phyloP scores from a whole-genome alignment of 257 asterid species.

The Forsythia viridissima region DNA sequence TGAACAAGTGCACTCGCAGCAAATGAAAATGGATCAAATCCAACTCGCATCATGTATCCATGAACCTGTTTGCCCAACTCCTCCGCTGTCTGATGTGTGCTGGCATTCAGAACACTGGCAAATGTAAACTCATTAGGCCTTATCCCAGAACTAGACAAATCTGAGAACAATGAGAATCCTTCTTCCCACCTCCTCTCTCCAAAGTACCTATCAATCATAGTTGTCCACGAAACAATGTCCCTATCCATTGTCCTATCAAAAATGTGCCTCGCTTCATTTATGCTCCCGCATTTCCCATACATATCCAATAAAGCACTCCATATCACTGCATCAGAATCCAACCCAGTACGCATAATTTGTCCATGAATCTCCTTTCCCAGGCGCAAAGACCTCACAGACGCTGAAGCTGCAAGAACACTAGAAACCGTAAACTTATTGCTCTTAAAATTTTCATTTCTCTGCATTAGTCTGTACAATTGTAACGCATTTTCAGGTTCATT shows the following conservation, averaged over 20 bases:
- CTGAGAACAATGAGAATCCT: conserved; percentile 55
- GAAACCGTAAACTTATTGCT: conserved; percentile 62
- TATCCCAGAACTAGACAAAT: conserved; percentile 43
- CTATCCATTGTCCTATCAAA: conserved; percentile 60
- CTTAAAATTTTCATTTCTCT: conserved; percentile 27
- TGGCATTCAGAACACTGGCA: conserved; percentile 63
- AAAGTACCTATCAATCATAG: conserved; percentile 76
- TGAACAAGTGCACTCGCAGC: conserved; percentile 80
- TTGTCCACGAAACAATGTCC: conserved; percentile 74
- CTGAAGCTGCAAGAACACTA: conserved; percentile 75
- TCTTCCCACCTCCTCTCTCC: conserved; percentile 70
- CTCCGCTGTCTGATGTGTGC: conserved; percentile 59
- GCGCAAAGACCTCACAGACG: conserved; percentile 57
- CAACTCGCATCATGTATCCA: conserved; percentile 58
- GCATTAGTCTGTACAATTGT: conserved; percentile 65
- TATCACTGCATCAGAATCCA: conserved; percentile 72
- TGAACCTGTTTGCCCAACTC: conserved; percentile 69
- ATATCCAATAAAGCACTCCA: conserved; percentile 72
- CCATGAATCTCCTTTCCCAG: conserved; percentile 77
- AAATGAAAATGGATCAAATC: conserved; percentile 61
- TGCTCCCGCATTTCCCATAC: conserved; percentile 80
- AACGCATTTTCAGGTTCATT: conserved; percentile 55
- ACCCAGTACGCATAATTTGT: conserved; percentile 51
- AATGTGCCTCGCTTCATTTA: conserved; percentile 63
- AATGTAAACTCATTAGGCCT: conserved; percentile 70